Percentiles rank a stretch among this genome's conserved stretches.
phyloP scores from a whole-genome alignment of 1,284 basidiomycete species.

The Schizophyllum commune region DNA sequence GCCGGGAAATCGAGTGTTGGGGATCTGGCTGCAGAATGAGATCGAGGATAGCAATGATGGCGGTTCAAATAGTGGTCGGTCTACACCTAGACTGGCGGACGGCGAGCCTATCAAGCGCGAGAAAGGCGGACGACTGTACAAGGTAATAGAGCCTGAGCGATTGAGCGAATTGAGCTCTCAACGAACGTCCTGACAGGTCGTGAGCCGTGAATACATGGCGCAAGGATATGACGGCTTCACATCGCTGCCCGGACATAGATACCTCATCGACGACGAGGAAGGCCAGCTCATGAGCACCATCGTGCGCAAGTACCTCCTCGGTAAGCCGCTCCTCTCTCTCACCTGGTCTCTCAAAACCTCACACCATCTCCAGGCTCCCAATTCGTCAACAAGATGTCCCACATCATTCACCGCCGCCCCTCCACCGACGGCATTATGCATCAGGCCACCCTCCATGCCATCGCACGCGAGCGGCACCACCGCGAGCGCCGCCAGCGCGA shows the following conservation, averaged over 20 bases:
- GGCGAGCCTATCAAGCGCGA: constrained; percentile 49
- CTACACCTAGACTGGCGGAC: constrained; percentile 34
- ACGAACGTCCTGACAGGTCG: not conserved
- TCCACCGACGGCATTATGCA: constrained; percentile 12
- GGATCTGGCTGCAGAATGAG: constrained; percentile 60
- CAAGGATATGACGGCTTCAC: constrained; percentile 78
- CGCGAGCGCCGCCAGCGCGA: constrained; percentile 16
- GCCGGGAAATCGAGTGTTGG: constrained; percentile 65
- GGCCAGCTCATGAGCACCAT: constrained; percentile 78
- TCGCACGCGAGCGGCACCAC: constrained; percentile 33
- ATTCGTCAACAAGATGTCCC: constrained; percentile 56
- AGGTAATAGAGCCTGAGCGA: constrained; percentile 38
- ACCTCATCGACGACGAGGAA: constrained; percentile 80
- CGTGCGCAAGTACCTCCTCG: constrained; percentile 81
- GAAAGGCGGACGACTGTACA: constrained; percentile 56
- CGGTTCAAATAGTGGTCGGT: constrained; percentile 29
- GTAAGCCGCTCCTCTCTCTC: constrained; percentile 30
- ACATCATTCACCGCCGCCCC: constrained; percentile 19
- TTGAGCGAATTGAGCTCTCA: not conserved
- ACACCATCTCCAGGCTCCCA: constrained; percentile 37
- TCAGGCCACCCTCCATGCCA: constrained; percentile 30
- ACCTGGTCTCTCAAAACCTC: not conserved
- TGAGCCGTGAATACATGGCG: constrained; percentile 68
- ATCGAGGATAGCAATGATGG: constrained; percentile 31
- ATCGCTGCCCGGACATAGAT: constrained; percentile 57